A percentile compares a stretch with the other conserved stretches of the same genome.
Evolutionary conservation across 1,284 basidiomycete genomes (phyloP).

Genomic region (Malassezia slooffiae): DNA sequence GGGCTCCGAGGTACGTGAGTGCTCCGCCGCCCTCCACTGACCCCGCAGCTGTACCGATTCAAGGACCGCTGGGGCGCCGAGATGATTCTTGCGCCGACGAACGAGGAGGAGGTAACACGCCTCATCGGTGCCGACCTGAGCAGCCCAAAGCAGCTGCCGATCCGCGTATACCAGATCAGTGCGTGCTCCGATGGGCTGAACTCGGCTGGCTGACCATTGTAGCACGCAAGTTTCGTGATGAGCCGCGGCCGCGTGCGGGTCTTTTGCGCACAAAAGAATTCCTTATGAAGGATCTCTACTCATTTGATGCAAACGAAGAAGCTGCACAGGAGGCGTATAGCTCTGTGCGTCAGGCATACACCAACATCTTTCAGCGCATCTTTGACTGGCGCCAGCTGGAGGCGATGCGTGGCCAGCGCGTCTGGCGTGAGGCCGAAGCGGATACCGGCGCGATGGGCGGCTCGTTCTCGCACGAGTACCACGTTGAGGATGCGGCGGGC

Average conservation of each 20-base stretch:
- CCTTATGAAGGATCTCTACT: slow-evolving; percentile 48
- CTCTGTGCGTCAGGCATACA: slow-evolving; percentile 40
- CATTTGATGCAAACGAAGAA: slow-evolving; percentile 34
- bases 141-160: slow-evolving; percentile 34
- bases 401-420: background rate
- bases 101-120: slow-evolving; percentile 47
- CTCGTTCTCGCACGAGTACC: slow-evolving; percentile 46
- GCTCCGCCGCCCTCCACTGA: too few relatives aligned
- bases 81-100: slow-evolving; percentile 45
- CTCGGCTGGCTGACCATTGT: too few relatives aligned
- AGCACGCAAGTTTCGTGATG: slow-evolving; percentile 47
- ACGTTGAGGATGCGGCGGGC: slow-evolving; percentile 39
- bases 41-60: slow-evolving; percentile 42
- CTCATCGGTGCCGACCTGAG: slow-evolving; percentile 39
- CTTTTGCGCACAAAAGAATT: slow-evolving; percentile 46
- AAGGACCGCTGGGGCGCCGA: slow-evolving; percentile 38
- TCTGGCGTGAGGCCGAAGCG: slow-evolving; percentile 42
- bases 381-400: slow-evolving; percentile 11
- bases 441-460: slow-evolving; percentile 48
- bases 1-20: slow-evolving; percentile 28
- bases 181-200: too few relatives aligned
- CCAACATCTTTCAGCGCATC: slow-evolving; percentile 32
- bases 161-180: slow-evolving; percentile 44
- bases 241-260: slow-evolving; percentile 46
- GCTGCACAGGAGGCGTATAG: slow-evolving; percentile 31